Percentiles rank a stretch among this genome's conserved stretches.
phyloP scores from a whole-genome alignment of 345 rosid species.

The Psidium guajava region DNA sequence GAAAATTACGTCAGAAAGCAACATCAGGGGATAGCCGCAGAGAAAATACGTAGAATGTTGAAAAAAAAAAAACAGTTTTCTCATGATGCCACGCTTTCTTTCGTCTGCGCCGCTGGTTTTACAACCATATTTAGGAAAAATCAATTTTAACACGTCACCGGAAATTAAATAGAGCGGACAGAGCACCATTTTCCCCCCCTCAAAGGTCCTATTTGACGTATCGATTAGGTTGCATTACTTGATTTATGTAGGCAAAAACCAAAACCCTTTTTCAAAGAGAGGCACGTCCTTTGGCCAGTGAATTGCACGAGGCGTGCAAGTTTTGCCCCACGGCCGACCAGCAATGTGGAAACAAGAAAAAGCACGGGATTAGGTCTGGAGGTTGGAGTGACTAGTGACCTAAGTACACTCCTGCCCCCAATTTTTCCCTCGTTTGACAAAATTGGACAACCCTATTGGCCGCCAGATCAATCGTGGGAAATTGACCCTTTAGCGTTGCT shows the following conservation, averaged over 20 bases:
- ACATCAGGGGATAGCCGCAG: background rate
- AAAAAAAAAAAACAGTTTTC: background rate
- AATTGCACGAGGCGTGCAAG: background rate
- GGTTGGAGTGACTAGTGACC: background rate
- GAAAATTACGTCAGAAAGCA: background rate
- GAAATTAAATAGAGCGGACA: background rate
- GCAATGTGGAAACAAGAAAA: background rate
- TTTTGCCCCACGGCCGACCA: background rate
- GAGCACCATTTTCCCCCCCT: too few species aligned
- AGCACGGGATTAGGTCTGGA: background rate
- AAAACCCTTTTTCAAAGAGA: background rate
- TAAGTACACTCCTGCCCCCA: background rate
- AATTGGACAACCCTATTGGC: background rate
- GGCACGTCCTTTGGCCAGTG: background rate
- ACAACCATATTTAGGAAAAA: background rate
- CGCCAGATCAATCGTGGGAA: background rate
- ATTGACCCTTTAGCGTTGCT: background rate
- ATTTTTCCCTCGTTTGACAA: background rate
- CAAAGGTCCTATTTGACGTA: background rate
- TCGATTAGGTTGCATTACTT: background rate
- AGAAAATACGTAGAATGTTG: background rate
- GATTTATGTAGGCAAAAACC: background rate
- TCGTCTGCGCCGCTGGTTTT: background rate
- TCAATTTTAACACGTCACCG: background rate
- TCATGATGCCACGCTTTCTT: background rate